These are phyloP conservation scores for Kodamaea kaohsiungensis DNA, from an alignment of 805 yeast genomes.

Conservation along the genomic window DNA sequence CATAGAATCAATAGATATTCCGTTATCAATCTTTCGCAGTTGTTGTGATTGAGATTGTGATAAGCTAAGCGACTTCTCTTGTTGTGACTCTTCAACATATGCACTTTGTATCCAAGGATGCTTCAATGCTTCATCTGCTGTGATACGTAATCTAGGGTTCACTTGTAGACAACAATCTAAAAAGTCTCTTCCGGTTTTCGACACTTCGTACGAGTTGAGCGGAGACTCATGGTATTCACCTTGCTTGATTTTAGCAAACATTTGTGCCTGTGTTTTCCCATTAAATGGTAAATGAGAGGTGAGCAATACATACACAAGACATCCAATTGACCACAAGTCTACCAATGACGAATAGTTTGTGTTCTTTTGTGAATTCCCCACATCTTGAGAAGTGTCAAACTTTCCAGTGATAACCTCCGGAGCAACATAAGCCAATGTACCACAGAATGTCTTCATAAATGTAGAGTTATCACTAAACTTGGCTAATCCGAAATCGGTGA, in stretches of 20 bases:
- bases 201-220: slow-evolving; percentile 62
- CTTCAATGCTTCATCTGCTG: slow-evolving; percentile 71
- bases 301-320: slow-evolving; percentile 85
- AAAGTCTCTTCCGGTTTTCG: slow-evolving; percentile 71
- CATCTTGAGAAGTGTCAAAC: slow-evolving; percentile 39
- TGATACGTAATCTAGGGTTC: slow-evolving; percentile 69
- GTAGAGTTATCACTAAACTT: slow-evolving; percentile 83
- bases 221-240: slow-evolving; percentile 84
- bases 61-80: slow-evolving; percentile 51
- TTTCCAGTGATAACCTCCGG: slow-evolving; percentile 82
- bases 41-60: slow-evolving; percentile 76
- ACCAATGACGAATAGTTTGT: slow-evolving; percentile 77
- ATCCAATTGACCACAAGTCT: slow-evolving; percentile 98
- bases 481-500: slow-evolving; percentile 96
- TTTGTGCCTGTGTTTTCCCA: slow-evolving; percentile 85
- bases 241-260: slow-evolving; percentile 70
- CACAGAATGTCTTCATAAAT: slow-evolving; percentile 94
- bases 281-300: slow-evolving; percentile 95
- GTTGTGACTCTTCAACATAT: slow-evolving; percentile 26
- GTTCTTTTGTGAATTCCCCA: slow-evolving; percentile 18
- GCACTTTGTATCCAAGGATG: slow-evolving; percentile 76
- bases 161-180: slow-evolving; percentile 70
- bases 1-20: slow-evolving; percentile 35
- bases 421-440: slow-evolving; percentile 94
- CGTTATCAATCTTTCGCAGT: slow-evolving; percentile 43